These are phyloP conservation scores for Talaromyces proteolyticus DNA, from an alignment of 495 filamentous ascomycete species.

Conservation along the genomic window DNA sequence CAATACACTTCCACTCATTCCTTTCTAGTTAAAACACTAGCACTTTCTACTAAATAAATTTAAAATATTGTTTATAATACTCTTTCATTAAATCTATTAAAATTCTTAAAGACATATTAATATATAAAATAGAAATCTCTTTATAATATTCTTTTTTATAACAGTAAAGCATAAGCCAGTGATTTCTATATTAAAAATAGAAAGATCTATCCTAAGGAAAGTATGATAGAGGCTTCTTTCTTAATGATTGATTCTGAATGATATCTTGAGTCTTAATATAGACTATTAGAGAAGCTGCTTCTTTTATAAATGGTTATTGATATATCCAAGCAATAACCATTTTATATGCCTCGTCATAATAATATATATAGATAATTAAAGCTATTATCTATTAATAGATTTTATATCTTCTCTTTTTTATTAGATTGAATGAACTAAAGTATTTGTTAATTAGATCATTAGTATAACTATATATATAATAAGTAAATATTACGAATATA, in stretches of 20 bases:
- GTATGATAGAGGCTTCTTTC: slow-evolving; percentile 24
- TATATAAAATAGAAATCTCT: not conserved
- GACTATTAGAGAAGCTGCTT: slow-evolving; percentile 15
- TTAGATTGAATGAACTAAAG: slow-evolving; percentile 20
- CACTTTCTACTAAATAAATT: slow-evolving; percentile 6
- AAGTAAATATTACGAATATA: slow-evolving; percentile 18
- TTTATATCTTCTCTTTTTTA: slow-evolving; percentile 1
- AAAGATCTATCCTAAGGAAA: slow-evolving; percentile 22
- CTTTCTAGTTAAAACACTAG: slow-evolving; percentile 1
- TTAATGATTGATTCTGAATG: slow-evolving; percentile 2
- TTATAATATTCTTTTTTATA: slow-evolving; percentile 11
- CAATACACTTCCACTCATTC: slow-evolving; percentile 2
- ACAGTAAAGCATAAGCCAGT: slow-evolving; percentile 18
- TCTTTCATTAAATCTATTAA: slow-evolving; percentile 15
- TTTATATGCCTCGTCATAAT: slow-evolving; percentile 21
- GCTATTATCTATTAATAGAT: slow-evolving; percentile 17
- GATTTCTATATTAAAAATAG: slow-evolving; percentile 18
- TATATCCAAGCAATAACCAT: slow-evolving; percentile 20
- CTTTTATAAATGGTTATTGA: slow-evolving; percentile 17
- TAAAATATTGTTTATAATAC: slow-evolving; percentile 13
- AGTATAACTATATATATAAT: slow-evolving; percentile 16
- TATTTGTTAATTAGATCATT: slow-evolving; percentile 17
- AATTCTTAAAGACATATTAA: slow-evolving; percentile 6
- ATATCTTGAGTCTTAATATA: slow-evolving; percentile 12
- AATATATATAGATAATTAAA: slow-evolving; percentile 21